These are phyloP conservation scores for Pythium oligandrum DNA, from an alignment of 352 stramenopile species.

Conservation along the genomic window DNA sequence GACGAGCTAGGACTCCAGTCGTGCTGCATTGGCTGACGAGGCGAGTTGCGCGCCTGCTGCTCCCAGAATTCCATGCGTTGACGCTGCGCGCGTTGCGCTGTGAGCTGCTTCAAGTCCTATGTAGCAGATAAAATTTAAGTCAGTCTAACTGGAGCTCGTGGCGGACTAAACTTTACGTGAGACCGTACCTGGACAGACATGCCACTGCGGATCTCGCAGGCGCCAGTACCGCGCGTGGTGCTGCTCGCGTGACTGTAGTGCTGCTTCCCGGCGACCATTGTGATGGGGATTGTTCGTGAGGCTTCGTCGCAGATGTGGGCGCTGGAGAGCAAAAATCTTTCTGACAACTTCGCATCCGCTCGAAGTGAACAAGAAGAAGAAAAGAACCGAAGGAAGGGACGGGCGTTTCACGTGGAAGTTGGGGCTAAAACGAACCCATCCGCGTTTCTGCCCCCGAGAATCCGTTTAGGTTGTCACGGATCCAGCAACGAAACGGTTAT, in stretches of 20 bases:
- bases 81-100: conserved; percentile 54
- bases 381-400: conserved; percentile 5
- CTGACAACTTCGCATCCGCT: conserved; percentile 15
- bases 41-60: conserved; percentile 41
- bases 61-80: conserved; percentile 70
- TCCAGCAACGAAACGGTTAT: too few relatives aligned
- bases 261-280: conserved; percentile 19
- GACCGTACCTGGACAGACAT: conserved; percentile 71
- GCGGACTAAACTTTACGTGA: background rate
- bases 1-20: conserved; percentile 23
- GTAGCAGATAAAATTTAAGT: conserved; percentile 1
- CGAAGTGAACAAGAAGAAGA: conserved; percentile 13
- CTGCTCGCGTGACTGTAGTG: background rate
- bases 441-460: too few relatives aligned
- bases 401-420: too few relatives aligned
- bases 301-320: background rate
- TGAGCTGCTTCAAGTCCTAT: conserved; percentile 78
- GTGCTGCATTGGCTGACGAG: conserved; percentile 23
- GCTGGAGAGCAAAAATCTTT: conserved; percentile 17
- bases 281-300: background rate
- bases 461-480: too few relatives aligned
- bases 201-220: conserved; percentile 71
- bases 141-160: background rate
- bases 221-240: too few relatives aligned
- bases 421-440: too few relatives aligned